Evolutionary conservation across 2,329 filamentous ascomycete genomes (phyloP).

Genomic region (Exophiala alcalophila): DNA sequence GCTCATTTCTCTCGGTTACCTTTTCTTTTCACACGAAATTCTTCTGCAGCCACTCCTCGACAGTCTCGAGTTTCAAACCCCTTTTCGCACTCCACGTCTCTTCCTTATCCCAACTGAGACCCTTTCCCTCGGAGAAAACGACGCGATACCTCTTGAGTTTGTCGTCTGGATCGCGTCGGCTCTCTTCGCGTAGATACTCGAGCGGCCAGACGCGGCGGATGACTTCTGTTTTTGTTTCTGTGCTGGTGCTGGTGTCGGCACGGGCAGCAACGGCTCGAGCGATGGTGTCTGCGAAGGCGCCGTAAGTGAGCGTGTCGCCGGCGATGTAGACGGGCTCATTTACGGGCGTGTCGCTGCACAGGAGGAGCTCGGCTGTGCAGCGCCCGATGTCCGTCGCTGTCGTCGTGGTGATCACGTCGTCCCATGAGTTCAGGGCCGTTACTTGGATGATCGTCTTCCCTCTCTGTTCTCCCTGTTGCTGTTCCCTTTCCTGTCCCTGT

Average conservation of each 20-base stretch:
- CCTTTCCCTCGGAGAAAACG: slow-evolving; percentile 58
- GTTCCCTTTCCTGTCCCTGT: background rate
- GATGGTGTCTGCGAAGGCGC: slow-evolving; percentile 52
- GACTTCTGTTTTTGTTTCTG: slow-evolving; percentile 43
- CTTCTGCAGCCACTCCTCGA: slow-evolving; percentile 23
- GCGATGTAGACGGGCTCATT: slow-evolving; percentile 56
- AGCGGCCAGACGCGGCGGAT: slow-evolving; percentile 52
- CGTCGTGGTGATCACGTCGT: slow-evolving; percentile 61
- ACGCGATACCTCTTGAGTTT: slow-evolving; percentile 58
- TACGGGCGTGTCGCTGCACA: slow-evolving; percentile 37
- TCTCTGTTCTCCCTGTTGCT: slow-evolving; percentile 12
- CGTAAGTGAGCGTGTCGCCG: slow-evolving; percentile 62
- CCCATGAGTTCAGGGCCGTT: slow-evolving; percentile 60
- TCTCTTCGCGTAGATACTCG: slow-evolving; percentile 44
- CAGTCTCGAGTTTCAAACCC: slow-evolving; percentile 17
- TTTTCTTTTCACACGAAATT: slow-evolving; percentile 3
- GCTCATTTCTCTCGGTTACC: too few relatives aligned
- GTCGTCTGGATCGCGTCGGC: slow-evolving; percentile 49
- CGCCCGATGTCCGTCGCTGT: slow-evolving; percentile 62
- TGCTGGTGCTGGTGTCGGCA: too few relatives aligned
- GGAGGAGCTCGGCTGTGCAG: slow-evolving; percentile 57
- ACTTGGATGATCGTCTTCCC: slow-evolving; percentile 39
- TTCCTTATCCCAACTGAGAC: slow-evolving; percentile 57
- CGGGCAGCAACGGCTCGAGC: slow-evolving; percentile 38
- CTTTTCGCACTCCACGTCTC: slow-evolving; percentile 50